A percentile compares a stretch with the other conserved stretches of the same genome.
These are phyloP conservation scores for Porcisia deanei DNA, from an alignment of 208 protist genomes.

Conservation along the genomic window DNA sequence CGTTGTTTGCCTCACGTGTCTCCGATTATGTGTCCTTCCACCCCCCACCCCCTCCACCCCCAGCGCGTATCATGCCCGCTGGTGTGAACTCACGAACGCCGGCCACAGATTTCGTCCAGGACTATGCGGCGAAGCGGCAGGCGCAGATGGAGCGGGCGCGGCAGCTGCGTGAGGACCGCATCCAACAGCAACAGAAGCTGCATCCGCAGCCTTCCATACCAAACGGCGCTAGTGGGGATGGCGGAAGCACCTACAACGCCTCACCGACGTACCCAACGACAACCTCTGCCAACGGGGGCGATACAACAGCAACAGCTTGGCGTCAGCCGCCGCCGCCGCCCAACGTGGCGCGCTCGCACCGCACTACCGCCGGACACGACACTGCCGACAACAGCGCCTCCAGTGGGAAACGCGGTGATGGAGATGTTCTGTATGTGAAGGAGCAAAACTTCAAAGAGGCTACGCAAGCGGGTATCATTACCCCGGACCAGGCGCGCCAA, in stretches of 20 bases:
- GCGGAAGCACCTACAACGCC: constrained; percentile 9
- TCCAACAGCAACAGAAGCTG: constrained; percentile 31
- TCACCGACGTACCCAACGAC: constrained; percentile 10
- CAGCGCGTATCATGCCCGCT: constrained; percentile 5
- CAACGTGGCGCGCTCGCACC: constrained; percentile 11
- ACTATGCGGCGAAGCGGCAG: constrained; percentile 86
- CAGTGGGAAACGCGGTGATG: background rate
- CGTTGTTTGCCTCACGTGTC: background rate
- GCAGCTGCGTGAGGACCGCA: constrained; percentile 72
- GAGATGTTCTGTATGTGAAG: constrained; percentile 54
- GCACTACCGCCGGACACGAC: background rate
- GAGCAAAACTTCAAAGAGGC: constrained; percentile 80
- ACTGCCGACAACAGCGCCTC: background rate
- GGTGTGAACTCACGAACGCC: constrained; percentile 36
- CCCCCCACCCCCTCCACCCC: background rate
- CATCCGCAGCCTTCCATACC: background rate
- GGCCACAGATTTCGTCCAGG: constrained; percentile 80
- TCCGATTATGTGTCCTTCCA: background rate
- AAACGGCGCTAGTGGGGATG: background rate
- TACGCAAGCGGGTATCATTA: constrained; percentile 77
- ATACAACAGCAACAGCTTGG: background rate
- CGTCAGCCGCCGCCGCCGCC: constrained; percentile 9
- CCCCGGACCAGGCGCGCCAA: constrained; percentile 78
- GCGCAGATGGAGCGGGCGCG: constrained; percentile 80
- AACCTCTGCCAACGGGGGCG: constrained; percentile 5